phyloP scores from a whole-genome alignment of 352 stramenopile species.

The Pythium guiyangense region DNA sequence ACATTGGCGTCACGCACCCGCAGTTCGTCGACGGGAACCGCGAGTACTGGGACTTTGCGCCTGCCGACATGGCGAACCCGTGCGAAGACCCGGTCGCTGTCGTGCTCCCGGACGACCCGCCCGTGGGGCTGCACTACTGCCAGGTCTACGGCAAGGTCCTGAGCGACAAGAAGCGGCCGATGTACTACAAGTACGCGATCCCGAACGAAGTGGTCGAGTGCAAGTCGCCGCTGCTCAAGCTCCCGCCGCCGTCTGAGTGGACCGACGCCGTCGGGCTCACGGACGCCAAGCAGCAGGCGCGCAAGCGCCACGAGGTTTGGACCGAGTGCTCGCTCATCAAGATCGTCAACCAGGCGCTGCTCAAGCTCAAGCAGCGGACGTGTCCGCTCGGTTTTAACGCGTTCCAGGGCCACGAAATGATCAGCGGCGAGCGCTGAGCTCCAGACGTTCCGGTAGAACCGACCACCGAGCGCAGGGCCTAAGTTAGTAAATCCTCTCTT shows the following conservation, averaged over 20 bases:
- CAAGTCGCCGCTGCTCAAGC: conserved; percentile 6
- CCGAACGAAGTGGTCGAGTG: conserved; percentile 10
- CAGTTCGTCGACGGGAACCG: conserved; percentile 13
- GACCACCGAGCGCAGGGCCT: neutral
- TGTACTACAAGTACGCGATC: conserved; percentile 14
- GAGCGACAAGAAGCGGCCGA: conserved; percentile 24
- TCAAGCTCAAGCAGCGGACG: conserved; percentile 20
- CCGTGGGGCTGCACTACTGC: conserved; percentile 22
- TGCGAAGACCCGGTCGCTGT: conserved; percentile 16
- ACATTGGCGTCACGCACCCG: conserved; percentile 22
- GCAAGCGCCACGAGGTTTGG: conserved; percentile 17
- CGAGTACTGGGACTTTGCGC: conserved; percentile 19
- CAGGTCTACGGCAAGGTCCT: conserved; percentile 30
- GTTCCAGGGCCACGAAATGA: conserved; percentile 8
- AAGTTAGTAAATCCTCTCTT: conserved; percentile 1
- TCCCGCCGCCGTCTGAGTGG: conserved; percentile 11
- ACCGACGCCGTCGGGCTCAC: conserved; percentile 11
- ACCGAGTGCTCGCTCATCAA: conserved; percentile 16
- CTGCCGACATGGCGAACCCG: conserved; percentile 12
- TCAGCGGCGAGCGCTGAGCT: conserved; percentile 6
- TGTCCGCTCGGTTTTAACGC: conserved; percentile 18
- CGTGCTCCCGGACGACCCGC: conserved; percentile 12
- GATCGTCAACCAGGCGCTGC: conserved; percentile 6
- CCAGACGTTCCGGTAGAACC: conserved; percentile 36
- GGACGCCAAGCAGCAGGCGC: neutral